phyloP scores from a whole-genome alignment of 192 early-diverging fungal species.

The Jimgerdemannia flammicorona region DNA sequence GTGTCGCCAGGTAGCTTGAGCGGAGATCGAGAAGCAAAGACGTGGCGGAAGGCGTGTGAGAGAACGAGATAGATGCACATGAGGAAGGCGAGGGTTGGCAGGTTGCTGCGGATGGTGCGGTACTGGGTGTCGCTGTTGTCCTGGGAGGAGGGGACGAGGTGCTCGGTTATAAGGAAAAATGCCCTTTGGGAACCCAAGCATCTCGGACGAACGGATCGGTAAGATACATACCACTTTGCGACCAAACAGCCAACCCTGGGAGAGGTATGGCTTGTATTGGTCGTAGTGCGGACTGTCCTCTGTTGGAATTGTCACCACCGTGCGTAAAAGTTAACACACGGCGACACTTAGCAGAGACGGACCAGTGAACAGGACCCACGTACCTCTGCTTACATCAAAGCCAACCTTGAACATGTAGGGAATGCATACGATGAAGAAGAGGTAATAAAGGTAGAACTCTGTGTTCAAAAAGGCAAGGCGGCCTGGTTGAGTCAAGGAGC shows the following conservation, averaged over 20 bases:
- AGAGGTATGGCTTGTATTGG: slow-evolving; percentile 38
- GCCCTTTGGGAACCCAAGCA: background rate
- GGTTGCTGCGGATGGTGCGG: slow-evolving; percentile 60
- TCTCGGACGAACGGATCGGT: background rate
- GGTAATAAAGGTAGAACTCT: slow-evolving; percentile 79
- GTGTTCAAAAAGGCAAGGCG: background rate
- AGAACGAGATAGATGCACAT: slow-evolving; percentile 43
- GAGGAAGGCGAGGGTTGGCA: slow-evolving; percentile 48
- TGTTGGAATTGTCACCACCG: background rate
- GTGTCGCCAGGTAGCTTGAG: slow-evolving; percentile 30
- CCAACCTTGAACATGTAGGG: slow-evolving; percentile 64
- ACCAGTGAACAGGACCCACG: slow-evolving; percentile 7
- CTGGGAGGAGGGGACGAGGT: slow-evolving; percentile 18
- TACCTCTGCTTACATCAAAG: slow-evolving; percentile 52
- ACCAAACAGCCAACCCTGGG: slow-evolving; percentile 69
- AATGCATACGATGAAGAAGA: slow-evolving; percentile 49
- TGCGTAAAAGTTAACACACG: too few species aligned
- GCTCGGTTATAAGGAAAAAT: background rate
- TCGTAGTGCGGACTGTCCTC: slow-evolving; percentile 39
- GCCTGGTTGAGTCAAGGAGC: background rate
- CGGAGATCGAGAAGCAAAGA: slow-evolving; percentile 19
- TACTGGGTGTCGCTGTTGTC: slow-evolving; percentile 78
- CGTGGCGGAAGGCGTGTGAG: slow-evolving; percentile 38
- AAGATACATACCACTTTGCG: slow-evolving; percentile 47
- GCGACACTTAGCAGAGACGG: too few species aligned